Evolutionary conservation across 257 asterid species (phyloP), one percentile per base, ranked within the genome.

Genomic region (Striga asiatica): DNA sequence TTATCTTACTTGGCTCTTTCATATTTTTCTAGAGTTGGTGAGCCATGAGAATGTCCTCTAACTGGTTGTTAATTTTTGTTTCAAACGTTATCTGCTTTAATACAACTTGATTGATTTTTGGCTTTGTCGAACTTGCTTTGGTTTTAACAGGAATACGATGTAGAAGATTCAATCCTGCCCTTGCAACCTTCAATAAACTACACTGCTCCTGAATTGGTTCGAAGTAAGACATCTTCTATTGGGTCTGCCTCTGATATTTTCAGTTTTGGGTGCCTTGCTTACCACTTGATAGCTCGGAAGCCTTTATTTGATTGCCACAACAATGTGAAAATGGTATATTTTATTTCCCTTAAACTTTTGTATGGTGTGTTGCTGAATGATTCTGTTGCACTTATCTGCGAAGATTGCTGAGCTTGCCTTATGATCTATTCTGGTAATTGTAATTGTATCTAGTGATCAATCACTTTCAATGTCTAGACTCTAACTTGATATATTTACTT

Each of bases 151-250:
- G 97, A 92, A 67, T 92, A 92, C 60, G 99, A 92, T 68, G 94
- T 79, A 39, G 99, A 92, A 62, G 97, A 92, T 71, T 92, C 97
- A 54, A 61, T 82, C 63, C 56, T 92, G 50, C 99, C 99, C 41
- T 84, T 92, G 81, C 99, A 92, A 79, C 99, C 99, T 32, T 78
- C 89, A 35, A 75, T 88, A 69, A 85, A 92, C 64, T 92, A 92
- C 86, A 81, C 95, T 53, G 97, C 97, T 51, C 99, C 99, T 11
- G 99, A 92, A 76, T 65, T 92, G 65, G 99, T 92, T 56, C 84
- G 94, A 34, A 88, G 84, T 62, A 88, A 81, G 70, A 14, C 88
- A 64, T 67, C 84, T 60, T 64, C 93, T 12, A 73, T 74, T 50
- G 93, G 94, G 48, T 52, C 81, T 48, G 81, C 93, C 59, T 67